A percentile compares a stretch with the other conserved stretches of the same genome.
Evolutionary conservation across 805 yeast genomes (phyloP).

Genomic region (Suhomyces sp.): DNA sequence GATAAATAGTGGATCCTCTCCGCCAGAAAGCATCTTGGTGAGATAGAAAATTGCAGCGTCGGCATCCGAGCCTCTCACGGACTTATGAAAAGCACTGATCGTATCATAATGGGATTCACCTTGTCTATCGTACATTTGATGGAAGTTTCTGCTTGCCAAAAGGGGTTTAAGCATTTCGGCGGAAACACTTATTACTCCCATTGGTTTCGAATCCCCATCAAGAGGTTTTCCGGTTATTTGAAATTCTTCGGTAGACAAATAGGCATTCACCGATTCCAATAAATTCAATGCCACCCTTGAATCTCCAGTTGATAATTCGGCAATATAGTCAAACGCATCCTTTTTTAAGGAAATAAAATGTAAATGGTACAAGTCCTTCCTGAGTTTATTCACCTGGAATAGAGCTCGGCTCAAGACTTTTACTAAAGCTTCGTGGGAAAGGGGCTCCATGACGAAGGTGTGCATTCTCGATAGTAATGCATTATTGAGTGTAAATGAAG

Average conservation of each 20-base stretch:
- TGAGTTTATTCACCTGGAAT: conserved; percentile 52
- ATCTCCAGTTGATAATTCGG: conserved; percentile 81
- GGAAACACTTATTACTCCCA: conserved; percentile 41
- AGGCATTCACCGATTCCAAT: conserved; percentile 69
- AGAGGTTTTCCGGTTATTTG: no score
- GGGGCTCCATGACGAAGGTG: conserved; percentile 44
- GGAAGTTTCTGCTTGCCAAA: conserved; percentile 43
- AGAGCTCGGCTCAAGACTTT: conserved; percentile 38
- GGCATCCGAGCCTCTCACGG: conserved; percentile 84
- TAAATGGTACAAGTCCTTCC: conserved; percentile 51
- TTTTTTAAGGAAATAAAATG: conserved; percentile 53
- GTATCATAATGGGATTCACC: conserved; percentile 96
- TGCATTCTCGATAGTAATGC: conserved; percentile 46
- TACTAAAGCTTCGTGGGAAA: conserved; percentile 30
- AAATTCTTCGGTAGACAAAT: conserved; percentile 37
- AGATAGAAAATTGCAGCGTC: conserved; percentile 89
- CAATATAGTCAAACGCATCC: conserved; percentile 64
- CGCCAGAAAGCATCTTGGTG: conserved; percentile 86
- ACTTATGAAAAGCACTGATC: conserved; percentile 92
- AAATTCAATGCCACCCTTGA: conserved; percentile 81
- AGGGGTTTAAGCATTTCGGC: conserved; percentile 41
- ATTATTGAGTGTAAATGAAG: conserved; percentile 42
- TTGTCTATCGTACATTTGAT: conserved; percentile 70
- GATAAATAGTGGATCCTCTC: conserved; percentile 89
- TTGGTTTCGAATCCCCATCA: conserved; percentile 12